phyloP scores from a whole-genome alignment of 768 basidiomycete species.

The Boletus barrowsii region DNA sequence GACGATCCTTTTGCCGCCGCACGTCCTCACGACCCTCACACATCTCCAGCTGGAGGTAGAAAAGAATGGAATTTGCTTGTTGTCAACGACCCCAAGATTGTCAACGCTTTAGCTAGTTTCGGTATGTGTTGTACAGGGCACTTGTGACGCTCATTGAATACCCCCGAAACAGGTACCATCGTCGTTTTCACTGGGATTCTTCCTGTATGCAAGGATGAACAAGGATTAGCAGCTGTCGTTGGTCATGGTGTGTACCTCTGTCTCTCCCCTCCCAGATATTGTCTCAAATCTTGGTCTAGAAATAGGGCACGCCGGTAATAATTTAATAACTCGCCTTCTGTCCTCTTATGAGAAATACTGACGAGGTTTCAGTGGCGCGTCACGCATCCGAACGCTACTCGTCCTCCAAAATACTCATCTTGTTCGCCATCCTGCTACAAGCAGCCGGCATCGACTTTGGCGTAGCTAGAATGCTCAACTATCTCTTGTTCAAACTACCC shows the following conservation, averaged over 20 bases:
- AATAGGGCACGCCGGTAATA: slow-evolving; percentile 70
- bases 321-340: slow-evolving; percentile 6
- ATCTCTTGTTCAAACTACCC: slow-evolving; percentile 64
- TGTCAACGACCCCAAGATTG: slow-evolving; percentile 62
- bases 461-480: slow-evolving; percentile 45
- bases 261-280: not conserved
- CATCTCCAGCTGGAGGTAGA: slow-evolving; percentile 19
- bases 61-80: slow-evolving; percentile 71
- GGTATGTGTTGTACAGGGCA: slow-evolving; percentile 37
- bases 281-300: slow-evolving; percentile 41
- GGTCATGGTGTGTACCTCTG: slow-evolving; percentile 59
- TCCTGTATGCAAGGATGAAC: slow-evolving; percentile 71
- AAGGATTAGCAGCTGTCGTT: slow-evolving; percentile 80
- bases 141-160: not conserved
- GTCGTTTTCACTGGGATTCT: slow-evolving; percentile 90
- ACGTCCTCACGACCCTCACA: not conserved
- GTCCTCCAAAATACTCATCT: slow-evolving; percentile 38
- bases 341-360: not conserved
- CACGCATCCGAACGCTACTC: slow-evolving; percentile 52
- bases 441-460: slow-evolving; percentile 54
- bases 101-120: slow-evolving; percentile 78
- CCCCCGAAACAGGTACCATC: slow-evolving; percentile 51
- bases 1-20: slow-evolving; percentile 18
- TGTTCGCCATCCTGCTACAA: slow-evolving; percentile 41
- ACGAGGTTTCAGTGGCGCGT: slow-evolving; percentile 46